phyloP scores from a whole-genome alignment of 140 eudicot species.

The Stevia rebaudiana region DNA sequence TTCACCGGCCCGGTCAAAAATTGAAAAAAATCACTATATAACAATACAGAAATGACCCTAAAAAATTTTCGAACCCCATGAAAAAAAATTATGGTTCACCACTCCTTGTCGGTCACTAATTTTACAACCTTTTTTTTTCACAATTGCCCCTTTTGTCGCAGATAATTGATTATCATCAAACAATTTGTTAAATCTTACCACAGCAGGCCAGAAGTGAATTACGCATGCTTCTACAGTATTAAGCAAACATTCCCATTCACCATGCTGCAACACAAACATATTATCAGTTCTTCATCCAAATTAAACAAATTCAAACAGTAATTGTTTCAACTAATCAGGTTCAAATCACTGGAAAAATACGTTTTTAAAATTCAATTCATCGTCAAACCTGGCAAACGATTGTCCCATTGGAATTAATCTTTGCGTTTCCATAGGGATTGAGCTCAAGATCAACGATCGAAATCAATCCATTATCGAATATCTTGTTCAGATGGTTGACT shows the following conservation, averaged over 20 bases:
- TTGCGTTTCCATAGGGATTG: conserved; percentile 79
- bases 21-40: no score
- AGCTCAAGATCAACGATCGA: conserved; percentile 57
- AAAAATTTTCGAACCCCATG: no score
- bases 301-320: background rate
- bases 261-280: conserved; percentile 69
- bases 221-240: conserved; percentile 88
- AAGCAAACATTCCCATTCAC: conserved; percentile 66
- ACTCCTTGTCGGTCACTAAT: no score
- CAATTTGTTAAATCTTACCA: conserved; percentile 43
- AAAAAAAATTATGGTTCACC: no score
- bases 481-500: conserved; percentile 41
- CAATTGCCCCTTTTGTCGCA: no score
- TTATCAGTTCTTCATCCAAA: background rate
- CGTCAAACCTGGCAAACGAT: conserved; percentile 53
- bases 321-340: no score
- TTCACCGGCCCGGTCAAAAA: no score
- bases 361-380: background rate
- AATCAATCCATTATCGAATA: conserved; percentile 49
- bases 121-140: no score
- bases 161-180: background rate
- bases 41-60: no score
- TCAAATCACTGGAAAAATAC: background rate
- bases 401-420: conserved; percentile 37
- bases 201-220: conserved; percentile 70